Percentiles rank a stretch among this genome's conserved stretches.
Conservation (phyloP, 2,329 filamentous ascomycete genomes). For the Fusarium euwallaceae region DNA sequence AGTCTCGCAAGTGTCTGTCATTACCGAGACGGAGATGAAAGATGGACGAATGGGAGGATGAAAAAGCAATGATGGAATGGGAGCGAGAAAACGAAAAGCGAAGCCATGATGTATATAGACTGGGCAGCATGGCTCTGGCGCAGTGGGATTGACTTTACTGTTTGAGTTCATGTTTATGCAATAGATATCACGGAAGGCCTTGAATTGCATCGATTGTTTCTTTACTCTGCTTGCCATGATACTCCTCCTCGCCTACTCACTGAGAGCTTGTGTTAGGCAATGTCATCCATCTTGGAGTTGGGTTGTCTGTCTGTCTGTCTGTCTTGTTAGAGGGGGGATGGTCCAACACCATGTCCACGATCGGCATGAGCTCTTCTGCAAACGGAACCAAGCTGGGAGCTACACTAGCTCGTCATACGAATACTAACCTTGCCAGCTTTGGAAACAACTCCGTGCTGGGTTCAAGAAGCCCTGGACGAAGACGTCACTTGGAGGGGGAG, state of each 20-base stretch:
- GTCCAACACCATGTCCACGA: not conserved
- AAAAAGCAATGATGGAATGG: constrained; percentile 35
- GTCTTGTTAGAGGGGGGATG: not conserved
- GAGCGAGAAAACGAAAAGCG: constrained; percentile 38
- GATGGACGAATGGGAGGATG: not conserved
- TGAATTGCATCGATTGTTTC: not conserved
- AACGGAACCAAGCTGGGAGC: not conserved
- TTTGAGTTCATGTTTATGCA: constrained; percentile 17
- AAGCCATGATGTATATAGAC: constrained; percentile 42
- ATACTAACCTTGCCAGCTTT: not conserved
- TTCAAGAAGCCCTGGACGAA: not conserved
- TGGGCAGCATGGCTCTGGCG: constrained; percentile 27
- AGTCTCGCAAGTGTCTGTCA: constrained; percentile 5
- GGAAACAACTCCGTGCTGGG: not conserved
- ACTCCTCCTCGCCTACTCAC: not conserved
- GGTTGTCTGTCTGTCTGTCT: not conserved
- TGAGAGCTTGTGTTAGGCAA: not conserved
- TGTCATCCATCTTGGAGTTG: not conserved
- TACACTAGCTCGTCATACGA: not conserved
- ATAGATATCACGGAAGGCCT: constrained; percentile 26
- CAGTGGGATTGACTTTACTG: constrained; percentile 6
- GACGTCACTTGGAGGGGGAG: not conserved
- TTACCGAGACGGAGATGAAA: constrained; percentile 11
- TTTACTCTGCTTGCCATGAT: not conserved
- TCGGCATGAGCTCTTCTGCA: not conserved